Percentiles rank a stretch among this genome's conserved stretches.
Conservation (phyloP, 257 asterid genomes). For the Solanum sparsipilum region DNA sequence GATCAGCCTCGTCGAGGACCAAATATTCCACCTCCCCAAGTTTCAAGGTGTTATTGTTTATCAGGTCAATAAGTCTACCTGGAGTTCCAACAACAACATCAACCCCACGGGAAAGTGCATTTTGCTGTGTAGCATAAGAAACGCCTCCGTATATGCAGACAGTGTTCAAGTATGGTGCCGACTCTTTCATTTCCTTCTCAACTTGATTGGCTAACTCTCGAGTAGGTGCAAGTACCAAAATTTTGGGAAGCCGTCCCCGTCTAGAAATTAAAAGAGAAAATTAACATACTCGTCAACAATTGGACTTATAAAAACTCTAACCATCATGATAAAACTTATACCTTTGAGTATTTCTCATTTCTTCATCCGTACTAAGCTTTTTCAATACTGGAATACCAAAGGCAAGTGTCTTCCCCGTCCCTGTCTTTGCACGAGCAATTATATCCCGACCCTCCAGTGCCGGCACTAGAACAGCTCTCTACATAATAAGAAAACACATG, state of each 20-base stretch:
- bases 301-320: neutral
- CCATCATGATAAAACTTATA: conserved; percentile 6
- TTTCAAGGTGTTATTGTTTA: conserved; percentile 50
- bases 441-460: conserved; percentile 89
- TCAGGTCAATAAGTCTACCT: conserved; percentile 88
- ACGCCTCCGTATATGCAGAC: conserved; percentile 85
- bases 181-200: conserved; percentile 78
- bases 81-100: conserved; percentile 98
- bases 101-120: conserved; percentile 81
- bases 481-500: conserved; percentile 2
- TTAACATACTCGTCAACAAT: conserved; percentile 3
- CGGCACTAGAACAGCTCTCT: conserved; percentile 90
- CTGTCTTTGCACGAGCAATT: conserved; percentile 97
- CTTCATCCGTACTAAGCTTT: conserved; percentile 49
- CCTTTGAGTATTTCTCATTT: conserved; percentile 52
- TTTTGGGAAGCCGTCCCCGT: conserved; percentile 73
- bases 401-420: conserved; percentile 98
- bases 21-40: conserved; percentile 78
- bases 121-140: conserved; percentile 60
- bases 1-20: conserved; percentile 98
- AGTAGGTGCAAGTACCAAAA: conserved; percentile 94
- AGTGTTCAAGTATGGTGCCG: conserved; percentile 70
- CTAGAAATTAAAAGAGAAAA: conserved; percentile 21
- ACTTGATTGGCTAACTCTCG: conserved; percentile 97
- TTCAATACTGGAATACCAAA: conserved; percentile 92